phyloP scores from a whole-genome alignment of 345 rosid species.

The Brassica juncea region DNA sequence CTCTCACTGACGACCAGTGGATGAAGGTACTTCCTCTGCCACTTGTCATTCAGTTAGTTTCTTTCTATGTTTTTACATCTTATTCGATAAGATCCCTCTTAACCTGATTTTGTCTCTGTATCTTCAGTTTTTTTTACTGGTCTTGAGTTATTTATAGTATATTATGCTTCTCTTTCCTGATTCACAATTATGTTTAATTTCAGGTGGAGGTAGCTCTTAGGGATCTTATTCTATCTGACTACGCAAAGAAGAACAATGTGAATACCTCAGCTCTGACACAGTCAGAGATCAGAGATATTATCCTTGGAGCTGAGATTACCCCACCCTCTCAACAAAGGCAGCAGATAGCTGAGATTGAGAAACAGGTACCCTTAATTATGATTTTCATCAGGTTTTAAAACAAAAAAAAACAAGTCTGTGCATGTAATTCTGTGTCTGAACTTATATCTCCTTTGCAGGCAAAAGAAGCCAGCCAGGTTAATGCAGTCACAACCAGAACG shows the following conservation, averaged over 20 bases:
- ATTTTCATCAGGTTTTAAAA: not conserved
- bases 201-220: conserved; percentile 96
- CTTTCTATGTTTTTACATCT: not conserved
- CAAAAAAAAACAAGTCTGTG: not conserved
- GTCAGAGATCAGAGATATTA: conserved; percentile 97
- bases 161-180: conserved; percentile 2
- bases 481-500: conserved; percentile 92
- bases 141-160: not conserved
- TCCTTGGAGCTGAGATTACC: conserved; percentile 98
- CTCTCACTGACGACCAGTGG: conserved; percentile 97
- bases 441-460: conserved; percentile 51
- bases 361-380: conserved; percentile 59
- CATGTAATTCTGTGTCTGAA: not conserved
- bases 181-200: conserved; percentile 22
- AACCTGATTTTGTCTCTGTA: not conserved
- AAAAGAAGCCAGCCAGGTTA: conserved; percentile 93
- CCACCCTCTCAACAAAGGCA: conserved; percentile 99
- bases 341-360: conserved; percentile 98
- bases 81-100: conserved; percentile 3
- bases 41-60: not conserved
- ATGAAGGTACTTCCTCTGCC: conserved; percentile 62
- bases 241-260: conserved; percentile 98
- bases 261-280: conserved; percentile 97
- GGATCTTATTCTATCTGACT: conserved; percentile 94
- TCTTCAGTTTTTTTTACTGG: conserved; percentile 1